Evolutionary conservation across 2,329 filamentous ascomycete species (phyloP), one percentile per base, ranked within the genome.

Genomic region (Colletotrichum acutatum): DNA sequence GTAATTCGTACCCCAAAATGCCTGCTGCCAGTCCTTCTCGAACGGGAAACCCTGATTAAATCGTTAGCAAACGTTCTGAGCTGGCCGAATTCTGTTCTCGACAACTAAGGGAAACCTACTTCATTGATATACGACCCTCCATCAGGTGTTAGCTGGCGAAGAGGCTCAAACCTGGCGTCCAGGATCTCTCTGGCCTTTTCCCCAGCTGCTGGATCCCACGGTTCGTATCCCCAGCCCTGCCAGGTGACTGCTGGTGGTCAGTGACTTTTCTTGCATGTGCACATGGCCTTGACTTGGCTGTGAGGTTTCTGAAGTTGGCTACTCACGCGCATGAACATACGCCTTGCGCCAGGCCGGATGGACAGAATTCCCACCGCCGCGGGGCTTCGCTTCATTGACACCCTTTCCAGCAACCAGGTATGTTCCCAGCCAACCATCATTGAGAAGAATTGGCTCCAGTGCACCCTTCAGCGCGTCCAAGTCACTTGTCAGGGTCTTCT

Each of bases 311-410:
- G n/a, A 26, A 11, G 8, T 19, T 28, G 32, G 7, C 32, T 16
- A 82, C 84, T 78, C 77, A 86, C 86, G 74, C 0, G 80, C 74
- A 67, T 74, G 84, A 70, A 84, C 75, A 1, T 80, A 77, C 1
- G 84, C 81, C 3, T 80, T 79, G 52, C 87, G 81, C 86, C 86
- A 89, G 1, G 86, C 86, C 4, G 86, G 85, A 74, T 86, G 86
- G 53, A 87, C 81, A 3, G 84, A 82, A 7, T 83, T 86, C 86
- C 83, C 79, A 0, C 85, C 86, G 0, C 86, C 86, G 16, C 83
- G 78, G 0, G 86, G 85, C 32, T 79, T 77, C 1, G 85, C 86
- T 59, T 87, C 76, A 0, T 80, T 78, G 0, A 87, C 82, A 0
- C 84, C 87, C 42, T 84, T 83, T 0, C 87, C 86, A 2, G 82